Evolutionary conservation across 371 early-diverging fungal species (phyloP), one percentile per base, ranked within the genome.

Genomic region (Astathelohania contejeani): DNA sequence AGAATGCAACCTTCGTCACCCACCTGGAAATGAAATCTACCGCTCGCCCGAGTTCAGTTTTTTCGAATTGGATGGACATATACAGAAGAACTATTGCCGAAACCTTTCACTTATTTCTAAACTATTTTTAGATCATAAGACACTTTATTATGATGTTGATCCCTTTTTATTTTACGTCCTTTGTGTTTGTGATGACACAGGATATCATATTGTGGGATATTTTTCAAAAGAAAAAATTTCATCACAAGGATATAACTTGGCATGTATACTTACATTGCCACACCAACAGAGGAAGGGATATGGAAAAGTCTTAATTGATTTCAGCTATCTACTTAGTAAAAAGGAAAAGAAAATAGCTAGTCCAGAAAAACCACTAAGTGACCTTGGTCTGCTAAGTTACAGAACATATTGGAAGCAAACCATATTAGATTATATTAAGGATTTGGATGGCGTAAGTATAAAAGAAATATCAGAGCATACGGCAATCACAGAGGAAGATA

Each of bases 41-140:
- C 77, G 93, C 40, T 83, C 92, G 56, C 83, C 78, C 9, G 81
- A 82, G 12, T 69, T 90, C 25, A 81, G 82, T 14, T 86, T 90
- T 65, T 90, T 86, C 69, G 90, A 86, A 65, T 79, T 90, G 44
- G 90, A 90, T 70, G 90, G 90, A 0, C 69, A 83, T 39, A 80
- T 81, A 40, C 87, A 90, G 56, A 83, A 58, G 22, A 72, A 83
- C 20, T 98, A 94, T 70, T 90, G 95, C 76, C 87, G 88, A 63
- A 95, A 95, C 71, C 76, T 98, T 27, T 90, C 92, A 57, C 77
- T 98, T 19, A 69, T 96, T 2, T 85, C 90, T 14, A 98, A 98
- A 72, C 81, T 91, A 78, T 98, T 96, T 72, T 72, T 97, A 65
- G 98, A 97, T 74, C 94, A 94, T 79, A 97, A 97, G 71, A 91